A percentile compares a stretch with the other conserved stretches of the same genome.
phyloP scores from a whole-genome alignment of 1,139 yeast genomes.

The Kurtzmaniella quercitrusa region DNA sequence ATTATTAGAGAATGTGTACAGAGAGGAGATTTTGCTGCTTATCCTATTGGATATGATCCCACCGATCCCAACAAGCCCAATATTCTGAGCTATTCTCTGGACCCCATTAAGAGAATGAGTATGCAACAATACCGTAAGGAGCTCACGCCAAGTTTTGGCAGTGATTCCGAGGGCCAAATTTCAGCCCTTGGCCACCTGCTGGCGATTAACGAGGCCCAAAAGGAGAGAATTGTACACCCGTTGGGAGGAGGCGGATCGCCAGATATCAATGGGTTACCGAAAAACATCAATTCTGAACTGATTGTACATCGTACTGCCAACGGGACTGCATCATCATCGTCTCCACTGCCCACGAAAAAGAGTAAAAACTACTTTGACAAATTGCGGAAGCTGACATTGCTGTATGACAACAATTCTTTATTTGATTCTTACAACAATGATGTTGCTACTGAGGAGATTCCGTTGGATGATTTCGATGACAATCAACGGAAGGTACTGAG shows the following conservation, averaged over 20 bases:
- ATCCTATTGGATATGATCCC: conserved; percentile 61
- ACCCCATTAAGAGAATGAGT: conserved; percentile 19
- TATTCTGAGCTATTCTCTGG: conserved; percentile 28
- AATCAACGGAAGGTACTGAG: conserved; percentile 21
- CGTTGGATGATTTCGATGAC: conserved; percentile 40
- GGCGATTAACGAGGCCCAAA: conserved; percentile 2
- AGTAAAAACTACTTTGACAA: conserved; percentile 24
- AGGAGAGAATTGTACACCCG: conserved; percentile 3
- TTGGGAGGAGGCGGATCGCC: conserved; percentile 3
- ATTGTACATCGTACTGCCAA: conserved; percentile 8
- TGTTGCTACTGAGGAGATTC: conserved; percentile 47
- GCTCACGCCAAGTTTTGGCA: conserved; percentile 9
- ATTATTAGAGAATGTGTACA: conserved; percentile 74
- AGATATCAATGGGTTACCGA: conserved; percentile 8
- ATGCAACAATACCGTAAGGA: conserved; percentile 9
- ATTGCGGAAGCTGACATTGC: conserved; percentile 26
- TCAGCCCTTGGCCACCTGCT: conserved; percentile 2
- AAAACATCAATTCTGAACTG: conserved; percentile 9
- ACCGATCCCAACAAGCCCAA: conserved; percentile 50
- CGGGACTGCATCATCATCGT: neutral
- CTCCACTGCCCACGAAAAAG: conserved; percentile 7
- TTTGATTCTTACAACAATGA: conserved; percentile 26
- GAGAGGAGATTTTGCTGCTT: conserved; percentile 56
- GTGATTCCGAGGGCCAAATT: conserved; percentile 13
- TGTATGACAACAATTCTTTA: conserved; percentile 28